Base-by-base conservation (phyloP, 441 rosid genomes). In the Mallotus repandus region DNA sequence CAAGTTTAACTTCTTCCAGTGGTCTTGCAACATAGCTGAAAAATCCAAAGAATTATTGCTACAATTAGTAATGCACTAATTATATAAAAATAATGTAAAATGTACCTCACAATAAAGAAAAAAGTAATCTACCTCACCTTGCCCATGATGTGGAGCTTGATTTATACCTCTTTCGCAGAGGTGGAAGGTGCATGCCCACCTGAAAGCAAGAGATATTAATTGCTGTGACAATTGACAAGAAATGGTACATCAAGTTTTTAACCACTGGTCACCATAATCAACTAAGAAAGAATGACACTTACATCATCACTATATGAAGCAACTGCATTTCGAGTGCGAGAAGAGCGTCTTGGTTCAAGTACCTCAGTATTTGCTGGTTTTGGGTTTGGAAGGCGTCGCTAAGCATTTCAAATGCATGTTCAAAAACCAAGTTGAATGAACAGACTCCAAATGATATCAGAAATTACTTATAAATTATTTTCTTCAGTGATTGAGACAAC, bases 11-110 rank as follows among this genome's bases (percentile, higher is more conserved):
- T 76, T 89, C 91, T 6, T 83, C 80, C 22, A 78, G 45, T 43
- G 89, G 93, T 38, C 91, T 86, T 18, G 79, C 86, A 55, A 74
- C 45, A 62, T 87, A 84, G 77, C 93, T 87, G 79, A 76, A 71
- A 15, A 61, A 45, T 14, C 8, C 58, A 32, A 8, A 22, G 18
- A 32, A 55, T 4, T 22, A 29, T 19, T 2, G 1, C 50, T 16
- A 45, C 4, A n/a, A 19, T 38, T 25, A 6, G 46, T 12, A 15
- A 48, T 45, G 7, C 3, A 43, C 43, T 29, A 6, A 2, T 35
- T 35, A 35, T 35, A 11, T 13, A 4, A 63, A 55, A 53, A 16
- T 32, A 75, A 15, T 10, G 32, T 21, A 12, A 66, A 8, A 12
- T 66, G 5, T 11, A 68, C 11, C 21, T 29, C 12, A 60, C 60